A percentile compares a stretch with the other conserved stretches of the same genome.
These are phyloP conservation scores for Suillus fuscotomentosus DNA, from an alignment of 768 basidiomycete genomes.

Conservation along the genomic window DNA sequence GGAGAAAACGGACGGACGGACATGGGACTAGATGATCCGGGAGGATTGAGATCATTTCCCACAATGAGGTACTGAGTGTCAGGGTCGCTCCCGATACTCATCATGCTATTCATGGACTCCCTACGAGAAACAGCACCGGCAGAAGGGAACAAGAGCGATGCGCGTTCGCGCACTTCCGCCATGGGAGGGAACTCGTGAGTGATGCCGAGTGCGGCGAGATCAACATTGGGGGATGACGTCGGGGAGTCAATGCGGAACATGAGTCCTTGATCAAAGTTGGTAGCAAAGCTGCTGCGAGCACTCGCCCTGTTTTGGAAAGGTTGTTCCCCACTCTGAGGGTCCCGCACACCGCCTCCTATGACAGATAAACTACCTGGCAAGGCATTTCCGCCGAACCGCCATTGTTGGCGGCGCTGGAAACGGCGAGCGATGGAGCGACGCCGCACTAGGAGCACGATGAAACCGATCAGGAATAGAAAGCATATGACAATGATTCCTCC, in stretches of 20 bases:
- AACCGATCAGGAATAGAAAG: conserved; percentile 28
- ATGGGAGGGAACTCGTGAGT: conserved; percentile 49
- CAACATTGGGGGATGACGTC: conserved; percentile 13
- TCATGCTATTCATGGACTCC: conserved; percentile 41
- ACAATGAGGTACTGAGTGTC: conserved; percentile 42
- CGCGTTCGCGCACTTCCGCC: conserved; percentile 50
- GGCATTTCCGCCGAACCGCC: conserved; percentile 41
- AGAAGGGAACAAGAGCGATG: conserved; percentile 20
- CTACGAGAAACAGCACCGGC: conserved; percentile 25
- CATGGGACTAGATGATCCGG: conserved; percentile 48
- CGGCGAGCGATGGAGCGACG: conserved; percentile 44
- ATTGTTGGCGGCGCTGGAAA: conserved; percentile 38
- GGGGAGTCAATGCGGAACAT: conserved; percentile 22
- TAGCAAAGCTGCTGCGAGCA: conserved; percentile 63
- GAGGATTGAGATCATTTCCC: conserved; percentile 19
- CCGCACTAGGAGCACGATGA: conserved; percentile 45
- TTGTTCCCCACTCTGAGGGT: conserved; percentile 14
- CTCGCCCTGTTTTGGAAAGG: conserved; percentile 25
- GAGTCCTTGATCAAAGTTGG: conserved; percentile 49
- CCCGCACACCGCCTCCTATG: conserved; percentile 14
- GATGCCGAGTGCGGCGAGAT: conserved; percentile 8
- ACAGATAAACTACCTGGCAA: conserved; percentile 3
- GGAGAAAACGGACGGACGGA: conserved; percentile 66
- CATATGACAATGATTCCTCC: conserved; percentile 42
- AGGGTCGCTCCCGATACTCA: conserved; percentile 34